These are phyloP conservation scores for Tuber borchii DNA, from an alignment of 495 filamentous ascomycete genomes.

Conservation along the genomic window DNA sequence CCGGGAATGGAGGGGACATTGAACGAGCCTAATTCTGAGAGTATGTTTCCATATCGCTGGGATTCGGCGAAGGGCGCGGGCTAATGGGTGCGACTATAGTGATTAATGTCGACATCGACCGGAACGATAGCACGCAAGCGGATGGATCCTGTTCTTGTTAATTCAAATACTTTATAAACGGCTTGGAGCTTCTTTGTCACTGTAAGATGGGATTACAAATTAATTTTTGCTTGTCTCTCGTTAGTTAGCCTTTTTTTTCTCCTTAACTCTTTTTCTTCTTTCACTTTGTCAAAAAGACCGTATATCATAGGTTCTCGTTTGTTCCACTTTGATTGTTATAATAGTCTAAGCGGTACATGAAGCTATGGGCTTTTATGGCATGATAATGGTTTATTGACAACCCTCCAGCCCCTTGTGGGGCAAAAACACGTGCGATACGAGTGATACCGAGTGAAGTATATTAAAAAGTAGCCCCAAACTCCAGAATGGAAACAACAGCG, in stretches of 20 bases:
- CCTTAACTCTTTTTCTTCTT: conserved; percentile 45
- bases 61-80: conserved; percentile 21
- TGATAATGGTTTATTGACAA: background rate
- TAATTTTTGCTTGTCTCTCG: conserved; percentile 14
- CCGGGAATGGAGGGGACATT: conserved; percentile 93
- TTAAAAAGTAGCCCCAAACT: conserved; percentile 7
- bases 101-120: conserved; percentile 92
- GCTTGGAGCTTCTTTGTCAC: conserved; percentile 10
- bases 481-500: background rate
- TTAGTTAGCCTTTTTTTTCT: conserved; percentile 43
- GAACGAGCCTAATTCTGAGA: conserved; percentile 56
- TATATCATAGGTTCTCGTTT: background rate
- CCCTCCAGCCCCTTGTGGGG: background rate
- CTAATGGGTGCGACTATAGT: conserved; percentile 48
- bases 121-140: conserved; percentile 60
- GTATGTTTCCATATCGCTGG: conserved; percentile 52
- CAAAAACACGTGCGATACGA: background rate
- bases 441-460: conserved; percentile 7
- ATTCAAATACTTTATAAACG: conserved; percentile 12
- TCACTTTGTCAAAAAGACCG: conserved; percentile 14
- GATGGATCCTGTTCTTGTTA: conserved; percentile 53
- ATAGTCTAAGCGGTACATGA: background rate
- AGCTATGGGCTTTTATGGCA: background rate
- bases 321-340: background rate
- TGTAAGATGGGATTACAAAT: conserved; percentile 10